These are phyloP conservation scores for Hypomontagnella monticulosa DNA, from an alignment of 495 filamentous ascomycete species.

Conservation along the genomic window DNA sequence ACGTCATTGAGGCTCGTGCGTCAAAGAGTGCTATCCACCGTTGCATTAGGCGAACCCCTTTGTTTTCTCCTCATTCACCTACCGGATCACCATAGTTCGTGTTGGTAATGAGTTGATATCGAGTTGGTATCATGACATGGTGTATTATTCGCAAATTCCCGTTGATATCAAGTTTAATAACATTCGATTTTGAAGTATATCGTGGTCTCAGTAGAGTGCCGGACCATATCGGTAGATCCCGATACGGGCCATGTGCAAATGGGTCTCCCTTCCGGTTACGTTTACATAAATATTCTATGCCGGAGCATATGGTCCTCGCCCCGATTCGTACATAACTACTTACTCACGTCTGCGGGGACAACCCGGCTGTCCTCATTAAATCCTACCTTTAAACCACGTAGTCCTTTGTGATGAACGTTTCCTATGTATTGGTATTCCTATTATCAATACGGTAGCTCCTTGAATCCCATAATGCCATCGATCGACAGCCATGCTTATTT, in stretches of 20 bases:
- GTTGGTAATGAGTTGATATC: neutral
- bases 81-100: neutral
- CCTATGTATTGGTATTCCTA: neutral
- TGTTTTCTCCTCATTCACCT: neutral
- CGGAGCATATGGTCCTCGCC: conserved; percentile 35
- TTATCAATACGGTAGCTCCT: neutral
- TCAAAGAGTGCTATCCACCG: neutral
- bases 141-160: neutral
- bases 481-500: conserved; percentile 6
- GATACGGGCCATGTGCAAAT: conserved; percentile 10
- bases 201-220: neutral
- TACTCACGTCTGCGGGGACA: conserved; percentile 28
- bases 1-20: conserved; percentile 33
- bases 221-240: conserved; percentile 25
- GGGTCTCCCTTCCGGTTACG: neutral
- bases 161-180: neutral
- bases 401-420: neutral
- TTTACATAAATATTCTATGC: conserved; percentile 1
- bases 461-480: conserved; percentile 7
- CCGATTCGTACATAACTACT: conserved; percentile 28
- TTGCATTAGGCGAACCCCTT: neutral
- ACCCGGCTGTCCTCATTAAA: conserved; percentile 22
- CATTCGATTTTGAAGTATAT: conserved; percentile 9
- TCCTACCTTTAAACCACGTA: conserved; percentile 12
- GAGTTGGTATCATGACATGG: neutral